phyloP scores from a whole-genome alignment of 1,139 yeast genomes.

The Candida sojae region DNA sequence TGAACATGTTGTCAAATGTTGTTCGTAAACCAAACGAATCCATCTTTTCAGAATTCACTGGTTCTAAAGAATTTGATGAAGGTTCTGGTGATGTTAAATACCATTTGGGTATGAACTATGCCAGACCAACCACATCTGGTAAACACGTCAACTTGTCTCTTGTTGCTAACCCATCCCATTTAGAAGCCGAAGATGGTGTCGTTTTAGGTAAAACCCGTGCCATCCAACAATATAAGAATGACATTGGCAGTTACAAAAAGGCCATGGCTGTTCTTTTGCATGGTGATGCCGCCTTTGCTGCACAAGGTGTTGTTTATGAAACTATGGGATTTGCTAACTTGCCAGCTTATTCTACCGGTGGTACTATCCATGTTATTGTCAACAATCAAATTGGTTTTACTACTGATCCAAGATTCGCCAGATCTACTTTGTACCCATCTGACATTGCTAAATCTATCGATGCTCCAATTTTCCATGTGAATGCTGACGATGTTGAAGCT shows the following conservation, averaged over 20 bases:
- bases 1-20: slow-evolving; percentile 95
- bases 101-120: slow-evolving; percentile 99
- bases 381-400: slow-evolving; percentile 99
- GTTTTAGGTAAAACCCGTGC: slow-evolving; percentile 98
- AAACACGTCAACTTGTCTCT: slow-evolving; percentile 91
- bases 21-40: slow-evolving; percentile 98
- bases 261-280: slow-evolving; percentile 92
- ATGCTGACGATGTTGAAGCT: slow-evolving; percentile 97
- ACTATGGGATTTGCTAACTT: slow-evolving; percentile 92
- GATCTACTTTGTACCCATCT: slow-evolving; percentile 97
- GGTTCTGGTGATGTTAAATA: slow-evolving; percentile 99
- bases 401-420: slow-evolving; percentile 95
- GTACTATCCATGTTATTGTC: slow-evolving; percentile 93
- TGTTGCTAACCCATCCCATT: slow-evolving; percentile 98
- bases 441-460: slow-evolving; percentile 96
- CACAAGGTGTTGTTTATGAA: slow-evolving; percentile 98
- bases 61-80: slow-evolving; percentile 80
- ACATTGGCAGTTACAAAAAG: slow-evolving; percentile 76
- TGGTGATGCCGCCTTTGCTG: slow-evolving; percentile 99
- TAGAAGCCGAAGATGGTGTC: slow-evolving; percentile 98
- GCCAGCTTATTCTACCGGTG: slow-evolving; percentile 98
- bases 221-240: slow-evolving; percentile 87
- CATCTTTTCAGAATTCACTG: slow-evolving; percentile 93
- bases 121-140: slow-evolving; percentile 98
- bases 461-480: slow-evolving; percentile 98